Conservation (phyloP, 805 yeast species). For the Wickerhamomyces kurtzmanii region DNA sequence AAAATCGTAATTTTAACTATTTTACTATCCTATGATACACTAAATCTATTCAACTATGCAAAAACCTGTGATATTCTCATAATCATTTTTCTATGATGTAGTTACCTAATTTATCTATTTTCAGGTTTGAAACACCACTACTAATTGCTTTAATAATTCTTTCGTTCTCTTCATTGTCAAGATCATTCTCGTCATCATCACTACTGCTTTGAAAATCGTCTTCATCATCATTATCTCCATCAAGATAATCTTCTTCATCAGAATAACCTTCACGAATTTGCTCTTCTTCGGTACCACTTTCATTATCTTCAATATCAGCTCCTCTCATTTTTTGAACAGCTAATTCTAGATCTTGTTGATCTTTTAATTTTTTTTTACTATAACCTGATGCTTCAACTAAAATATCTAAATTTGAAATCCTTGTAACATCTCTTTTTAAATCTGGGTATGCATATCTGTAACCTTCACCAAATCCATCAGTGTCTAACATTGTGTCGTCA, state of each 20-base stretch:
- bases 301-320: slow-evolving; percentile 20
- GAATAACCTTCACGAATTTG: slow-evolving; percentile 9
- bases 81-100: slow-evolving; percentile 48
- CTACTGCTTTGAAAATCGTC: slow-evolving; percentile 18
- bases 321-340: slow-evolving; percentile 65
- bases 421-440: slow-evolving; percentile 64
- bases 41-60: background rate
- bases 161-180: slow-evolving; percentile 37
- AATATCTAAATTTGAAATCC: slow-evolving; percentile 67
- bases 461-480: slow-evolving; percentile 77
- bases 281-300: slow-evolving; percentile 15
- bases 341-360: slow-evolving; percentile 60
- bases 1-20: no score
- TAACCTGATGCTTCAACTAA: slow-evolving; percentile 89
- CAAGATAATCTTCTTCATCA: slow-evolving; percentile 17
- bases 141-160: slow-evolving; percentile 65
- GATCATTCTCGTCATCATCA: slow-evolving; percentile 21
- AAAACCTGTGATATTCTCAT: slow-evolving; percentile 2
- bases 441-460: slow-evolving; percentile 69
- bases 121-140: slow-evolving; percentile 51
- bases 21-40: no score
- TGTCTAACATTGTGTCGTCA: slow-evolving; percentile 65
- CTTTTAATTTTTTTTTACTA: slow-evolving; percentile 40
- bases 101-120: slow-evolving; percentile 78
- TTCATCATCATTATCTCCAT: slow-evolving; percentile 18